Evolutionary conservation across 2,329 filamentous ascomycete genomes (phyloP).

Genomic region (Penicillium psychrosexuale): DNA sequence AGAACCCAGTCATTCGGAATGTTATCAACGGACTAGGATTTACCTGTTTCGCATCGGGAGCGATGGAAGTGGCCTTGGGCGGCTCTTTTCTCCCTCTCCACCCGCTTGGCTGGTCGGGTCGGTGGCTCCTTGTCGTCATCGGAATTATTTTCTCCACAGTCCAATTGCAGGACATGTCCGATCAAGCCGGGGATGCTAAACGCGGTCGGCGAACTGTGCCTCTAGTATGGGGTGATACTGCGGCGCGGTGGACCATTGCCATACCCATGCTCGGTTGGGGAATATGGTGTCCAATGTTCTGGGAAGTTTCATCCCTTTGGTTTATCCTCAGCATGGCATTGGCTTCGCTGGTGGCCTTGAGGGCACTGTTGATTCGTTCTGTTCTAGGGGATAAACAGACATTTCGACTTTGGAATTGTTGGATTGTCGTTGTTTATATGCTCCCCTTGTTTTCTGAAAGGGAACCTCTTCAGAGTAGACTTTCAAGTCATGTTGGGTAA

Average conservation of each 20-base stretch:
- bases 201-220: constrained; percentile 18
- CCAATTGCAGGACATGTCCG: constrained; percentile 40
- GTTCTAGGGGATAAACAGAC: constrained; percentile 3
- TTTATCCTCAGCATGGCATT: background rate
- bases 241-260: constrained; percentile 5
- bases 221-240: constrained; percentile 8
- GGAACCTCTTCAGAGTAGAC: too few species aligned
- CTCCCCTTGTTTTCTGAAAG: background rate
- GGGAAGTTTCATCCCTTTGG: background rate
- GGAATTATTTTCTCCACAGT: constrained; percentile 35
- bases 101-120: background rate
- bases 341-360: background rate
- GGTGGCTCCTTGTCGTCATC: constrained; percentile 14
- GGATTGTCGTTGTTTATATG: constrained; percentile 9
- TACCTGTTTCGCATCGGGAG: constrained; percentile 27
- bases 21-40: constrained; percentile 32
- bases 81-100: background rate
- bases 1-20: constrained; percentile 28
- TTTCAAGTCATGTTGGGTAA: too few species aligned
- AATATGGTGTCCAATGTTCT: background rate
- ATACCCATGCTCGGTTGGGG: constrained; percentile 1
- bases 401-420: constrained; percentile 11
- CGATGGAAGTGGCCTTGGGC: constrained; percentile 24
- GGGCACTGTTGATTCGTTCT: background rate
- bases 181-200: constrained; percentile 31